Conservation (phyloP, 306 rosid genomes). For the Sesbania bispinosa region DNA sequence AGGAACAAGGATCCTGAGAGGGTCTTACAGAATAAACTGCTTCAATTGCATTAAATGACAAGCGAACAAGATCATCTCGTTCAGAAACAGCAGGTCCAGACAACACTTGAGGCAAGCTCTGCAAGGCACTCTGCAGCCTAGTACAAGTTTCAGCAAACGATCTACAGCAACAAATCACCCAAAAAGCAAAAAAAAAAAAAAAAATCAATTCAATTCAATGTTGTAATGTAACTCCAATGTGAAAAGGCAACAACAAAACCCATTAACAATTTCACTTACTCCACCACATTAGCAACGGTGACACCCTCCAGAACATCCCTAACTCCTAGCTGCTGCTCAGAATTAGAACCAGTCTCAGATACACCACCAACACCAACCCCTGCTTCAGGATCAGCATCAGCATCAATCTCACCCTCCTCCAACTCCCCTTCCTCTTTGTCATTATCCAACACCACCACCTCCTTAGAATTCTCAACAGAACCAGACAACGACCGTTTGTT, state of each 20-base stretch:
- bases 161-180: constrained; percentile 56
- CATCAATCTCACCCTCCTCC: constrained; percentile 99
- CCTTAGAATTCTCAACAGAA: constrained; percentile 26
- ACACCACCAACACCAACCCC: background rate
- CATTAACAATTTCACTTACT: constrained; percentile 58
- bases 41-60: constrained; percentile 45
- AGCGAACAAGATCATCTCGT: constrained; percentile 47
- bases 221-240: background rate
- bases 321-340: constrained; percentile 37
- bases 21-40: constrained; percentile 64
- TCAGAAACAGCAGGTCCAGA: constrained; percentile 30
- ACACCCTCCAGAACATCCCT: constrained; percentile 49
- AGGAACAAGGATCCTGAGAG: background rate
- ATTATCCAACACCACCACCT: constrained; percentile 34
- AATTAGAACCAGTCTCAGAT: constrained; percentile 30
- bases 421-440: constrained; percentile 91
- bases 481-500: constrained; percentile 30
- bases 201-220: constrained; percentile 16
- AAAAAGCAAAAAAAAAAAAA: no score
- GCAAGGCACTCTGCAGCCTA: constrained; percentile 42
- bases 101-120: constrained; percentile 43
- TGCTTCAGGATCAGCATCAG: constrained; percentile 69
- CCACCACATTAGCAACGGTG: constrained; percentile 51
- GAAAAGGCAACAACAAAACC: constrained; percentile 7
- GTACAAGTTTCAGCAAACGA: constrained; percentile 62